phyloP scores from a whole-genome alignment of 805 yeast species.

The Candida sphagnicola region DNA sequence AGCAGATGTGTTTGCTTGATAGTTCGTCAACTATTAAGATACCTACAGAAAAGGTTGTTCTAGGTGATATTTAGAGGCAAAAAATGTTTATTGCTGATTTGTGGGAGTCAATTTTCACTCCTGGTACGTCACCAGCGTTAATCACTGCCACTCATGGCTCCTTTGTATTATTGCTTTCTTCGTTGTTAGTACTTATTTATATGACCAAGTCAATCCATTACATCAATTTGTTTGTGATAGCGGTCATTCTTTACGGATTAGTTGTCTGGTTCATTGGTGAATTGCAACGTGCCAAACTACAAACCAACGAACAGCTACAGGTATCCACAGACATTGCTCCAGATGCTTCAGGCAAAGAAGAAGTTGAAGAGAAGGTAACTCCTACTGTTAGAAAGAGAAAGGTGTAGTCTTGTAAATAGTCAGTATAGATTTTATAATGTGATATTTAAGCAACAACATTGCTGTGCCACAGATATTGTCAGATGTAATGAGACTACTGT shows the following conservation, averaged over 20 bases:
- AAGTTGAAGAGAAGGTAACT: neutral
- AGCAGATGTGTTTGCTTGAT: no score
- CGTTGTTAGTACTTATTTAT: conserved; percentile 56
- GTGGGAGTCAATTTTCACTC: conserved; percentile 89
- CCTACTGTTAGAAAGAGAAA: neutral
- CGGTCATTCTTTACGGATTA: conserved; percentile 67
- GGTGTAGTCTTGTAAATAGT: neutral
- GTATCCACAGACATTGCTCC: no score
- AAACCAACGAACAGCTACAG: conserved; percentile 39
- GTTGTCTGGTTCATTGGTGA: conserved; percentile 88
- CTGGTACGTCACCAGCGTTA: conserved; percentile 89
- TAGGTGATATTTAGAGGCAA: no score
- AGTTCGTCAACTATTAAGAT: no score
- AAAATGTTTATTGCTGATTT: conserved; percentile 52
- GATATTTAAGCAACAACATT: neutral
- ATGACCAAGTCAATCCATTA: conserved; percentile 67
- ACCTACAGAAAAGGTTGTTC: no score
- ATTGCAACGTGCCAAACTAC: conserved; percentile 45
- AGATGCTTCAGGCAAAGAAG: neutral
- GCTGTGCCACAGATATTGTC: neutral
- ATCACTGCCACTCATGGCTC: conserved; percentile 86
- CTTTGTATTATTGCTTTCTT: conserved; percentile 58
- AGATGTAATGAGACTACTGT: neutral
- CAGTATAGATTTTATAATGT: neutral
- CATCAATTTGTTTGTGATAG: conserved; percentile 50